These are phyloP conservation scores for Penicillium canescens DNA, from an alignment of 495 filamentous ascomycete genomes.

Conservation along the genomic window DNA sequence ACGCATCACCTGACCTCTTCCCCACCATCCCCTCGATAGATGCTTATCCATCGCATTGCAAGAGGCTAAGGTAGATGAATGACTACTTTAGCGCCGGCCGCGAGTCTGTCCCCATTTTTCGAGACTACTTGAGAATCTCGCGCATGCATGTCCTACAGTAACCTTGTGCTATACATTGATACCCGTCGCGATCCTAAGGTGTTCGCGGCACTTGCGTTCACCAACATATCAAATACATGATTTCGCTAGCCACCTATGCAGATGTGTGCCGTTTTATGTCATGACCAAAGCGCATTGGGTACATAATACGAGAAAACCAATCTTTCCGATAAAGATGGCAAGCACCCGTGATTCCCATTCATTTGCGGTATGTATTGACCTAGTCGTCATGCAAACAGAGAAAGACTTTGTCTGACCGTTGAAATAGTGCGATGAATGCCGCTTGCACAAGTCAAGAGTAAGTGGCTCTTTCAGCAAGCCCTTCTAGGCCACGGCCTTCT, in stretches of 20 bases:
- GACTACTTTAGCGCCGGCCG: slow-evolving; percentile 38
- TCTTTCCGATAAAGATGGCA: slow-evolving; percentile 39
- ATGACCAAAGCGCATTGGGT: slow-evolving; percentile 37
- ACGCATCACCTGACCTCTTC: slow-evolving; percentile 33
- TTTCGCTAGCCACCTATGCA: slow-evolving; percentile 27
- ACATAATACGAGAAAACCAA: slow-evolving; percentile 23
- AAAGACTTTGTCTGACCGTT: not conserved
- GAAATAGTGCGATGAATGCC: slow-evolving; percentile 48
- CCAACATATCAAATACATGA: slow-evolving; percentile 1
- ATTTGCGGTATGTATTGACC: slow-evolving; percentile 42
- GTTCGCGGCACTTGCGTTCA: not conserved
- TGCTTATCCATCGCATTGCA: slow-evolving; percentile 23
- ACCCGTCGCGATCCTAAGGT: not conserved
- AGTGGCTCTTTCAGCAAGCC: too few species aligned
- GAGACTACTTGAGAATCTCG: not conserved
- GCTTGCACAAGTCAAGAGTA: too few species aligned
- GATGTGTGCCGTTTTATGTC: slow-evolving; percentile 41
- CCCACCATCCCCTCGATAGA: slow-evolving; percentile 37
- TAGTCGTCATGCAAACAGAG: not conserved
- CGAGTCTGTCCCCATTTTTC: slow-evolving; percentile 27
- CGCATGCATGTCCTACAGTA: slow-evolving; percentile 2
- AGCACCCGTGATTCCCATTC: slow-evolving; percentile 51
- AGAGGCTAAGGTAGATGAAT: slow-evolving; percentile 23
- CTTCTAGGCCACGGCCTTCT: too few species aligned
- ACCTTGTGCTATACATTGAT: slow-evolving; percentile 5